Evolutionary conservation across 2,329 filamentous ascomycete species (phyloP).

Genomic region (Lachnellula suecica): DNA sequence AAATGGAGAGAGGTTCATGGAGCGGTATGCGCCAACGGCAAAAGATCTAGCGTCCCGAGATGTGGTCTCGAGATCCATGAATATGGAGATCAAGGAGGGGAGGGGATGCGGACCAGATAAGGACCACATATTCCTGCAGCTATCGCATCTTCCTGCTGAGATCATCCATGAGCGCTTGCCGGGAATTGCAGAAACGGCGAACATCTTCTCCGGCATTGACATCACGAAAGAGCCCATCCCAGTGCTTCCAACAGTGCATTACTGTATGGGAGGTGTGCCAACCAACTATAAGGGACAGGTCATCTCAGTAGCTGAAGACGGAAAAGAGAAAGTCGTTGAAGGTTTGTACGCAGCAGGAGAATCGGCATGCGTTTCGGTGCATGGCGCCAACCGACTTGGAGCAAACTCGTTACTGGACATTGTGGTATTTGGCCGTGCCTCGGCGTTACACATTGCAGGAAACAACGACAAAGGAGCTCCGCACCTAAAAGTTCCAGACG

Average conservation of each 20-base stretch:
- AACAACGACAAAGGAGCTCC: slow-evolving; percentile 39
- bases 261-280: slow-evolving; percentile 50
- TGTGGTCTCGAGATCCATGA: slow-evolving; percentile 47
- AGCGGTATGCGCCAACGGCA: slow-evolving; percentile 49
- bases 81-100: slow-evolving; percentile 47
- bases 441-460: slow-evolving; percentile 88
- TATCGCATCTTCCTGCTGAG: slow-evolving; percentile 45
- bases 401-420: slow-evolving; percentile 49
- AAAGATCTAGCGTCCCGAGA: slow-evolving; percentile 49
- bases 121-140: slow-evolving; percentile 47
- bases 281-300: slow-evolving; percentile 50
- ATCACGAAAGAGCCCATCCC: slow-evolving; percentile 48
- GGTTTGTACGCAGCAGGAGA: slow-evolving; percentile 49
- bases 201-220: slow-evolving; percentile 49
- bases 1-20: slow-evolving; percentile 49
- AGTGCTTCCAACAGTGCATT: slow-evolving; percentile 50
- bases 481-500: slow-evolving; percentile 33
- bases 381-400: slow-evolving; percentile 47
- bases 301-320: slow-evolving; percentile 38
- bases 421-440: slow-evolving; percentile 47
- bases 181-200: slow-evolving; percentile 49
- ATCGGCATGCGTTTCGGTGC: slow-evolving; percentile 47
- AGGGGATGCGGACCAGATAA: slow-evolving; percentile 44
- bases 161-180: slow-evolving; percentile 46
- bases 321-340: slow-evolving; percentile 41